A percentile compares a stretch with the other conserved stretches of the same genome.
Conservation (phyloP, 768 basidiomycete genomes). For the Auricularia heimuer region DNA sequence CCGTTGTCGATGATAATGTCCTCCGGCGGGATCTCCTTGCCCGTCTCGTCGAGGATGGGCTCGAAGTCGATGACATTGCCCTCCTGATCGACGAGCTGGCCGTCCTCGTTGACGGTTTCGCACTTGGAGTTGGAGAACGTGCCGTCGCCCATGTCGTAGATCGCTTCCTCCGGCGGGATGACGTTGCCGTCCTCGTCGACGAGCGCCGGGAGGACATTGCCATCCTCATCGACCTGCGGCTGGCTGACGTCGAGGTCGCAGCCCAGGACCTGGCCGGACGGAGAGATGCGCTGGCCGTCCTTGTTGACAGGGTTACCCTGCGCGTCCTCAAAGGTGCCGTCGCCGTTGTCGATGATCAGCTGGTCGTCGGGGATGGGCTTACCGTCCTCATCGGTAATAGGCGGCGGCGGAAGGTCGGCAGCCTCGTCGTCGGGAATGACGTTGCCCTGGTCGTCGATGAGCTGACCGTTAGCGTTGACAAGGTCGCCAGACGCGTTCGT, state of each 20-base stretch:
- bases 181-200: neutral
- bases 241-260: neutral
- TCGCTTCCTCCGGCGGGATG: neutral
- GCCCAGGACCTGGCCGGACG: neutral
- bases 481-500: neutral
- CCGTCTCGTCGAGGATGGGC: neutral
- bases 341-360: neutral
- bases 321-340: neutral
- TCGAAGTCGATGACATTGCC: conserved; percentile 2
- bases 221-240: neutral
- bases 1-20: conserved; percentile 1
- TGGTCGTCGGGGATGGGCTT: neutral
- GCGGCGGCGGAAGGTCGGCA: neutral
- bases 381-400: neutral
- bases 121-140: neutral
- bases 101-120: neutral
- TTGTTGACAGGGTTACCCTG: neutral
- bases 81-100: neutral
- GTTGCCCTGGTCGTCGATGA: neutral
- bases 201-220: neutral
- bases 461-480: conserved; percentile 1
- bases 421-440: neutral
- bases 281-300: neutral
- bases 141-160: neutral
- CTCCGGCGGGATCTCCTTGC: neutral